Evolutionary conservation across 176 grass and related monocot genomes (phyloP).

Genomic region (Triticum urartu): DNA sequence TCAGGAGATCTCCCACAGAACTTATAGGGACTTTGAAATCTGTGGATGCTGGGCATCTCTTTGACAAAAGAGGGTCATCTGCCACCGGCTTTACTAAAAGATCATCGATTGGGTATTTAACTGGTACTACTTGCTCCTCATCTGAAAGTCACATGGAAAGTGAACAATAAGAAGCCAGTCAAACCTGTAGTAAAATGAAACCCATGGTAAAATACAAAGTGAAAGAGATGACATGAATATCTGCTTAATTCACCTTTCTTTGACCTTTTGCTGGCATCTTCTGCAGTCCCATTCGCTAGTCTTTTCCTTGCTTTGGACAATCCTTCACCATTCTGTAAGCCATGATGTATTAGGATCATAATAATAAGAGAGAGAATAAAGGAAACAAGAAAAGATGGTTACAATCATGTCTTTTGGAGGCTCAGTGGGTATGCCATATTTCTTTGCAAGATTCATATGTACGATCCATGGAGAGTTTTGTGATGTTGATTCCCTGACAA

Average conservation of each 20-base stretch:
- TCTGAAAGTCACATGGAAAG: constrained; percentile 47
- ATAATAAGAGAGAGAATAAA: constrained; percentile 14
- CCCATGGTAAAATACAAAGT: constrained; percentile 19
- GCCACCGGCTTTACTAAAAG: constrained; percentile 50
- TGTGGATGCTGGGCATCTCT: constrained; percentile 50
- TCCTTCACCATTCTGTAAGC: constrained; percentile 49
- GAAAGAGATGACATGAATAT: constrained; percentile 19
- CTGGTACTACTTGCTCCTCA: constrained; percentile 21
- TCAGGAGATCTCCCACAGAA: constrained; percentile 81
- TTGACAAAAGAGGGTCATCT: constrained; percentile 54
- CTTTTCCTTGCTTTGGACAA: constrained; percentile 47
- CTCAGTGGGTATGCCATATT: constrained; percentile 61
- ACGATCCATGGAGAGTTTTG: constrained; percentile 73
- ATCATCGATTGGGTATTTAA: constrained; percentile 93
- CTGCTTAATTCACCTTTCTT: constrained; percentile 41
- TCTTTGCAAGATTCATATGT: constrained; percentile 66
- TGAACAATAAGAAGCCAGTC: constrained; percentile 13
- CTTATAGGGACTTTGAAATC: constrained; percentile 73
- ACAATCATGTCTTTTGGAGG: constrained; percentile 60
- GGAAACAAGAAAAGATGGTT: constrained; percentile 39
- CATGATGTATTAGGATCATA: constrained; percentile 32
- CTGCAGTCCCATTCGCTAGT: constrained; percentile 39
- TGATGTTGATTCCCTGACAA: constrained; percentile 71
- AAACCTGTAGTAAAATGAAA: constrained; percentile 13
- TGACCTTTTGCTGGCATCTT: constrained; percentile 36